Evolutionary conservation across 257 asterid species (phyloP).

Genomic region (Solanum microdontum): DNA sequence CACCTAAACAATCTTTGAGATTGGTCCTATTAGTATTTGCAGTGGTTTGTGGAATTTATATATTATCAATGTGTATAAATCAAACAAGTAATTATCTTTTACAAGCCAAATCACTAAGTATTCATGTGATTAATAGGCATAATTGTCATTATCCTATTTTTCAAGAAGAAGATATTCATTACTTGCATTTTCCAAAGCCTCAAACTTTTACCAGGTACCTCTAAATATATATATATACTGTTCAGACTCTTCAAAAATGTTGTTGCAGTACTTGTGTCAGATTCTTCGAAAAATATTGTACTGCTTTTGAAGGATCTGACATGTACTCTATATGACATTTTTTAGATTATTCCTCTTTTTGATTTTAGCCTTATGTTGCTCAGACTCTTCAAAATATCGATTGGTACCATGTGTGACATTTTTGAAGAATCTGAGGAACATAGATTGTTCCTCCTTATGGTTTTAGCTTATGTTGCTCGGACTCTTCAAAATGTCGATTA

Average conservation of each 20-base stretch:
- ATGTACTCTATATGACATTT: too few species aligned
- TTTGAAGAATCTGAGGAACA: neutral
- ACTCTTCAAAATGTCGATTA: neutral
- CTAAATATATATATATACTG: neutral
- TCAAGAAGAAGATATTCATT: slow-evolving; percentile 27
- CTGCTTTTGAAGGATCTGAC: neutral
- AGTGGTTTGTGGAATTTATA: slow-evolving; percentile 40
- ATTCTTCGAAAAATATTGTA: neutral
- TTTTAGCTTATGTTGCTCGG: neutral
- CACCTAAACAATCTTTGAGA: slow-evolving; percentile 40
- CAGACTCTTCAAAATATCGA: neutral
- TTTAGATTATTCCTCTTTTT: neutral
- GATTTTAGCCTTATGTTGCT: neutral
- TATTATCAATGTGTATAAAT: slow-evolving; percentile 31
- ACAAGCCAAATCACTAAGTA: slow-evolving; percentile 15
- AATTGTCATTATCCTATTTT: slow-evolving; percentile 21
- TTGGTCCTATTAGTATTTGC: slow-evolving; percentile 35
- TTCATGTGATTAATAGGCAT: slow-evolving; percentile 16
- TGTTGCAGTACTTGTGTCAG: too few species aligned
- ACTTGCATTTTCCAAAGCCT: slow-evolving; percentile 46
- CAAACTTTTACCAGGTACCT: slow-evolving; percentile 50
- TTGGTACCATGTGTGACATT: neutral
- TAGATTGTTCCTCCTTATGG: neutral
- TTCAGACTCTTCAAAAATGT: neutral
- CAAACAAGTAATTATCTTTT: slow-evolving; percentile 22